phyloP scores from a whole-genome alignment of 306 rosid genomes.

The Carpinus fangiana region DNA sequence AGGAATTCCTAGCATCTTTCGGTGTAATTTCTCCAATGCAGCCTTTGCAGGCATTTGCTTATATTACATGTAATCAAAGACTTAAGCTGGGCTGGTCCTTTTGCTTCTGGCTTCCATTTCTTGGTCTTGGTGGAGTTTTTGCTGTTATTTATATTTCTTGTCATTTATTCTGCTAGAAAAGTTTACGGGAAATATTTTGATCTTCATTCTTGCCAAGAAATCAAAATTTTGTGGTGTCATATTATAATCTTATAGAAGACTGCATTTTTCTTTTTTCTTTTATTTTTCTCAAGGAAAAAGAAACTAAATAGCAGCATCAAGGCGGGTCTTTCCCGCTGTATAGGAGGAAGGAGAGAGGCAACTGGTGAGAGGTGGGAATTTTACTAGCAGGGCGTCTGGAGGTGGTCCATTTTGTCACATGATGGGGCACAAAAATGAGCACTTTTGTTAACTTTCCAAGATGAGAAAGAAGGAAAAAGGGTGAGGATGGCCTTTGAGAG shows the following conservation, averaged over 20 bases:
- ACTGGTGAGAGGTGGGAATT: too few species aligned
- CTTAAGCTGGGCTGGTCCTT: neutral
- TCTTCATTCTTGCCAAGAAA: constrained; percentile 16
- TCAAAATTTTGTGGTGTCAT: constrained; percentile 4
- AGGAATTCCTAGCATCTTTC: constrained; percentile 14
- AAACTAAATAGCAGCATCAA: too few species aligned
- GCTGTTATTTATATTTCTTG: neutral
- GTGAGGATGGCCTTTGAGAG: neutral
- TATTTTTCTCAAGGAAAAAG: too few species aligned
- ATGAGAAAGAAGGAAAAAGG: too few species aligned
- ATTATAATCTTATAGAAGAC: constrained; percentile 15
- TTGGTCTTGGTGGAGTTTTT: constrained; percentile 6
- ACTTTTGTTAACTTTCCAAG: too few species aligned
- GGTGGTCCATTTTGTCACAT: too few species aligned
- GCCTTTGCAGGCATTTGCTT: constrained; percentile 19
- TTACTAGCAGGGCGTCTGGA: too few species aligned
- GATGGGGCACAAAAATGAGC: too few species aligned
- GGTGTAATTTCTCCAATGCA: constrained; percentile 5
- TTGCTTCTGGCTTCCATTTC: neutral
- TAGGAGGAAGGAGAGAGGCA: too few species aligned
- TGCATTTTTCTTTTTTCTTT: neutral
- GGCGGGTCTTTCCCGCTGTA: too few species aligned
- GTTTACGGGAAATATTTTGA: constrained; percentile 10
- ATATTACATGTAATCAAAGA: constrained; percentile 7
- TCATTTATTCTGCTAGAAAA: neutral